Conservation (phyloP, 1,284 basidiomycete species). For the Schizophyllum commune region DNA sequence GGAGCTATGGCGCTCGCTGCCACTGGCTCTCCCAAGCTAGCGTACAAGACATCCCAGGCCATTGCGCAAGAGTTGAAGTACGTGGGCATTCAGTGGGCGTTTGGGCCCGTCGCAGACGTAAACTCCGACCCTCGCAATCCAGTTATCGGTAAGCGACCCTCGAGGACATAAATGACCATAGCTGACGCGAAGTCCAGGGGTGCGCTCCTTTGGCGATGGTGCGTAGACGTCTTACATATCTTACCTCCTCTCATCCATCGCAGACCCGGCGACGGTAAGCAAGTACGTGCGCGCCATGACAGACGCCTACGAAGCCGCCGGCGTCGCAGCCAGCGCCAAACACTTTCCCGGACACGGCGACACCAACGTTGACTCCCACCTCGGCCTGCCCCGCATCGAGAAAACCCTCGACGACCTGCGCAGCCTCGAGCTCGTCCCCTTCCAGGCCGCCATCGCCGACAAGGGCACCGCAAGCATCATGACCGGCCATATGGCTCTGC, state of each 20-base stretch:
- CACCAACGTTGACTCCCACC: slow-evolving; percentile 62
- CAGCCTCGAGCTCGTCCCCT: slow-evolving; percentile 50
- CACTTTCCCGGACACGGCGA: slow-evolving; percentile 73
- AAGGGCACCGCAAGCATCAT: slow-evolving; percentile 47
- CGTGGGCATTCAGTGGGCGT: slow-evolving; percentile 64
- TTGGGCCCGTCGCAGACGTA: slow-evolving; percentile 62
- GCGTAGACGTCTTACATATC: slow-evolving; percentile 4
- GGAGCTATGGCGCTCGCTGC: slow-evolving; percentile 67
- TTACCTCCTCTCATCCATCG: neutral
- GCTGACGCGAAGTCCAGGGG: slow-evolving; percentile 30
- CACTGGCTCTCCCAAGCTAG: slow-evolving; percentile 37
- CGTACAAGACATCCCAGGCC: slow-evolving; percentile 38
- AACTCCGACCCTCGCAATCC: slow-evolving; percentile 62
- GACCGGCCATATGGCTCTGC: slow-evolving; percentile 67
- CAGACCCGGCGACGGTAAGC: slow-evolving; percentile 48
- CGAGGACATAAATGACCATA: neutral
- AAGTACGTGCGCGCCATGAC: slow-evolving; percentile 40
- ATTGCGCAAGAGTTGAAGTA: slow-evolving; percentile 48
- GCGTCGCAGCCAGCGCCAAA: slow-evolving; percentile 54
- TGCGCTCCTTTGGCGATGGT: slow-evolving; percentile 66
- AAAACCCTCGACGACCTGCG: slow-evolving; percentile 36
- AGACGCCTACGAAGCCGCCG: slow-evolving; percentile 36
- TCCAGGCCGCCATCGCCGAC: slow-evolving; percentile 33
- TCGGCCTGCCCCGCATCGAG: slow-evolving; percentile 52
- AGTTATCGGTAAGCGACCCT: slow-evolving; percentile 46